phyloP scores from a whole-genome alignment of 179 eudicot genomes.

The Silene vulgaris region DNA sequence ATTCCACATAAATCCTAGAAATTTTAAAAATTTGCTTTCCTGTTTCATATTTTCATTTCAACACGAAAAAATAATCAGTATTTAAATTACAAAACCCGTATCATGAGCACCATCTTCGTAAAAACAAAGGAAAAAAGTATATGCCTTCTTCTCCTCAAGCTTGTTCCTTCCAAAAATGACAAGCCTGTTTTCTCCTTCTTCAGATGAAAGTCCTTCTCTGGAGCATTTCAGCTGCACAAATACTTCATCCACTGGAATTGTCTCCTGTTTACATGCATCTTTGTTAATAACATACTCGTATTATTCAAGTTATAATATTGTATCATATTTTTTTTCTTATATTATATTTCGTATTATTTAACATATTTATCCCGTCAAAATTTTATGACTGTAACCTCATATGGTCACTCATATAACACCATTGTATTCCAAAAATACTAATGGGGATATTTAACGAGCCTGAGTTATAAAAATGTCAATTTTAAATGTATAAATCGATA shows the following conservation, averaged over 20 bases:
- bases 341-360: too few species aligned
- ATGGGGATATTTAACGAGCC: too few species aligned
- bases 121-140: not conserved
- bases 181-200: constrained; percentile 52
- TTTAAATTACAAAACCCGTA: not conserved
- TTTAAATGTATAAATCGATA: not conserved
- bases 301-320: too few species aligned
- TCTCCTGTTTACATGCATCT: constrained; percentile 39
- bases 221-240: constrained; percentile 50
- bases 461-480: too few species aligned
- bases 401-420: too few species aligned
- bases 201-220: constrained; percentile 44
- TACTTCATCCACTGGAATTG: constrained; percentile 63
- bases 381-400: too few species aligned
- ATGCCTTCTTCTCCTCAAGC: constrained; percentile 81
- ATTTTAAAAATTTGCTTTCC: constrained; percentile 68
- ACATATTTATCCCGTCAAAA: too few species aligned
- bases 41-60: constrained; percentile 22
- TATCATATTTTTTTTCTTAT: too few species aligned
- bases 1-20: constrained; percentile 90
- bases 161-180: constrained; percentile 65
- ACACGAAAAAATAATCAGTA: constrained; percentile 6
- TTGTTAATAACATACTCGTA: not conserved
- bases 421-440: too few species aligned
- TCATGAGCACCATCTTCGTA: not conserved